Evolutionary conservation across 192 early-diverging fungal species (phyloP).

Genomic region (Backusella circina): DNA sequence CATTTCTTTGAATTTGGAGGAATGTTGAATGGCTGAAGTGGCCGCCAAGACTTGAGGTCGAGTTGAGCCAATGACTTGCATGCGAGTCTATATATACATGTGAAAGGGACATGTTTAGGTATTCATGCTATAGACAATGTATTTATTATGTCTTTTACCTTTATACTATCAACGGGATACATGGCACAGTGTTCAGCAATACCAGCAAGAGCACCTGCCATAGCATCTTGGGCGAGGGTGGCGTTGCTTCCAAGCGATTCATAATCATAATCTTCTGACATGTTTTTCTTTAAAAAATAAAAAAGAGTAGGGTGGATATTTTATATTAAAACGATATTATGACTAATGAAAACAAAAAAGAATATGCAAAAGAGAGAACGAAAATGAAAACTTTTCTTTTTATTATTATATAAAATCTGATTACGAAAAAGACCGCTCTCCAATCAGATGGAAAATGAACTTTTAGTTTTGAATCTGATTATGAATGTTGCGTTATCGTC

Average conservation of each 20-base stretch:
- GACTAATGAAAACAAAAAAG: background rate
- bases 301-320: background rate
- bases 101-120: too few species aligned
- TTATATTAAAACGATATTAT: background rate
- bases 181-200: slow-evolving; percentile 95
- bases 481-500: background rate
- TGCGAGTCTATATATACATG: slow-evolving; percentile 64
- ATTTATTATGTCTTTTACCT: slow-evolving; percentile 51
- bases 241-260: slow-evolving; percentile 86
- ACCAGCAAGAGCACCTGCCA: slow-evolving; percentile 93
- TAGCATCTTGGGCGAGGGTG: slow-evolving; percentile 70
- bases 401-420: background rate
- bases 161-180: slow-evolving; percentile 93
- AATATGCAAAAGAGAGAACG: background rate
- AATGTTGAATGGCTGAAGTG: background rate
- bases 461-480: background rate
- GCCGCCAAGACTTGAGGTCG: slow-evolving; percentile 2
- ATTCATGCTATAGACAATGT: background rate
- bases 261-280: slow-evolving; percentile 77
- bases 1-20: background rate
- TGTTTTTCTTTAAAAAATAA: background rate
- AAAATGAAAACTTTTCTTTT: background rate
- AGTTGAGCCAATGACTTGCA: slow-evolving; percentile 77
- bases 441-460: background rate
- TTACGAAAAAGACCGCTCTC: background rate